Evolutionary conservation across 345 rosid genomes (phyloP).

Genomic region (Brassica napus): Da-Ae NC_063444.1:6679001-6679500

Average conservation of each 20-base stretch:
- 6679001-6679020: constrained; percentile 26
- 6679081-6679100: constrained; percentile 41
- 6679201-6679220: neutral
- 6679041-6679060: constrained; percentile 34
- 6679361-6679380: neutral
- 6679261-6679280: neutral
- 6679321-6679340: neutral
- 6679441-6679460: constrained; percentile 32
- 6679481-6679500: constrained; percentile 30
- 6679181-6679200: constrained; percentile 14
- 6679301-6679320: constrained; percentile 4
- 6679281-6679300: constrained; percentile 7
- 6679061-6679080: constrained; percentile 42
- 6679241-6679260: neutral
- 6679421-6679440: constrained; percentile 18
- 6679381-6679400: constrained; percentile 5
- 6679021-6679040: constrained; percentile 6
- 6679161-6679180: constrained; percentile 37
- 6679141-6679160: constrained; percentile 43
- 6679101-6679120: constrained; percentile 33
- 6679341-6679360: neutral
- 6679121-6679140: constrained; percentile 35
- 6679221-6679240: constrained; percentile 1
- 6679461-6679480: constrained; percentile 34
- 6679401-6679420: constrained; percentile 10